A percentile compares a stretch with the other conserved stretches of the same genome.
Evolutionary conservation across 31 red algal genomes (phyloP).

Genomic region (Endocladia muricata): DNA sequence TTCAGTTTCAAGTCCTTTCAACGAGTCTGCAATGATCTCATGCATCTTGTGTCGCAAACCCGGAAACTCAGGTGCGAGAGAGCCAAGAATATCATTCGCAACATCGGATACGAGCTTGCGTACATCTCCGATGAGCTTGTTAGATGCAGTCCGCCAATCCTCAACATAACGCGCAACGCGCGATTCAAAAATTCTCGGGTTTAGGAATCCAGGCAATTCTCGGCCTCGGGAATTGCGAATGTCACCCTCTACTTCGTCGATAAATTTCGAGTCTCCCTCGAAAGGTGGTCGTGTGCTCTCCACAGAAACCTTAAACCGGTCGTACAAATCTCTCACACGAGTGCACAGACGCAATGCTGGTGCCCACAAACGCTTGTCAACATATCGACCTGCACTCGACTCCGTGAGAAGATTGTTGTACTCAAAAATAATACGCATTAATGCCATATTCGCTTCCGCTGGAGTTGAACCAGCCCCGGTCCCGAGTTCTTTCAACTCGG

Average conservation of each 20-base stretch:
- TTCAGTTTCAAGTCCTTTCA: slow-evolving; percentile 12
- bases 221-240: slow-evolving; percentile 52
- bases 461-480: slow-evolving; percentile 39
- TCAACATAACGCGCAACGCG: slow-evolving; percentile 50
- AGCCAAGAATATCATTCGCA: slow-evolving; percentile 19
- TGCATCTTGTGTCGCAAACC: slow-evolving; percentile 36
- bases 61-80: slow-evolving; percentile 41
- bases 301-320: slow-evolving; percentile 35
- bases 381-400: slow-evolving; percentile 46
- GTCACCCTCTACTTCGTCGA: slow-evolving; percentile 51
- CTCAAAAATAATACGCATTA: slow-evolving; percentile 64
- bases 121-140: slow-evolving; percentile 34
- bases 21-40: slow-evolving; percentile 31
- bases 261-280: slow-evolving; percentile 51
- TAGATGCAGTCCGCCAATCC: slow-evolving; percentile 37
- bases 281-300: slow-evolving; percentile 51
- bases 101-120: slow-evolving; percentile 23
- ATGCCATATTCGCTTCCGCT: slow-evolving; percentile 58
- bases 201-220: slow-evolving; percentile 54
- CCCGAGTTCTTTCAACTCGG: slow-evolving; percentile 70
- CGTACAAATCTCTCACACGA: slow-evolving; percentile 47
- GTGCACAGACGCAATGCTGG: slow-evolving; percentile 50
- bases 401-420: slow-evolving; percentile 58
- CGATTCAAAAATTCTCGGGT: slow-evolving; percentile 47
- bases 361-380: slow-evolving; percentile 64